Base-by-base conservation (phyloP, 768 basidiomycete genomes). In the Cyclocybe cylindracea region DNA sequence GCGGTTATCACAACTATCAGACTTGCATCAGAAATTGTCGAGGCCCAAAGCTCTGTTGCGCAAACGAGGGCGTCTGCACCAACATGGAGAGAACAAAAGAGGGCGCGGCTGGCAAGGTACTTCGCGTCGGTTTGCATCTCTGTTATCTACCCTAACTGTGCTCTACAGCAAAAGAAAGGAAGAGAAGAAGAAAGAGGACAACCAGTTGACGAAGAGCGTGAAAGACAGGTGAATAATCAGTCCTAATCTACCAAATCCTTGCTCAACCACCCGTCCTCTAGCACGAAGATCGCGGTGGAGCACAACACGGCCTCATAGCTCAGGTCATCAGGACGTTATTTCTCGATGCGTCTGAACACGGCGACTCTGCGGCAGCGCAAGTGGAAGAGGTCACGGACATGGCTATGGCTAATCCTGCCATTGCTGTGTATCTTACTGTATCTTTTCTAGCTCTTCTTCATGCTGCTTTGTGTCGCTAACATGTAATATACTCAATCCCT, bases 291-390 rank as follows among this genome's bases (percentile, higher is more conserved):
- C 48, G 86, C 94, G 0, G 80, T 87, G 4, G 94, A 98, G 91
- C 91, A 1, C 93, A 96, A 59, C 94, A 98, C 59, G 95, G 94
- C 1, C 82, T 98, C 48, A 93, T 97, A 54, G 78, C 94, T 2
- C 95, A 98, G 65, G 85, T 96, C 5, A 78, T 98, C 65, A 98
- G 66, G 94, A 96, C 56, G 81, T 92, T 39, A 82, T 98, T 37
- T 97, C 65, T 92, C 90, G 9, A 76, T 75, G 70, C 73, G 77
- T 10, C 80, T 77, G 10, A 70, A 67, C 53, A 56, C 47, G 6
- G 18, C 24, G n/a, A 50, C 44, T 8, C 54, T 10, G 39, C 63
- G n/a, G 55, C 64, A 7, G 55, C 66, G 39, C 63, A 62, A 45
- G 62, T 80, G 14, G 61, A 66, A 40, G 75, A 80, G 19, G 67